Base-by-base conservation (phyloP, 2,329 filamentous ascomycete genomes). In the Penicillium expansum region DNA sequence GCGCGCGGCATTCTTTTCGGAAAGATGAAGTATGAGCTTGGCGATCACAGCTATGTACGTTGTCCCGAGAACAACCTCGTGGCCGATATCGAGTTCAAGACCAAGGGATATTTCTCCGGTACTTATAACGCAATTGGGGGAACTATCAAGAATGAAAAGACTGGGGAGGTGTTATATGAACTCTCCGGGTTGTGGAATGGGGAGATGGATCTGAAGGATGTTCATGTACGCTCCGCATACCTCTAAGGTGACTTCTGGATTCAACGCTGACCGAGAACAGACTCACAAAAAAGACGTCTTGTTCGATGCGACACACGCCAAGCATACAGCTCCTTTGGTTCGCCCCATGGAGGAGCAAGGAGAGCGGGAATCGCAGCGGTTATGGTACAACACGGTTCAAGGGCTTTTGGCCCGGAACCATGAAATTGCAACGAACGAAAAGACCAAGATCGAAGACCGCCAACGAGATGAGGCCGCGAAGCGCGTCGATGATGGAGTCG, bases 21-120 rank as follows among this genome's bases (percentile, higher is more conserved):
- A 47, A 97, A 97, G 75, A 97, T 99, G 94, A 97, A 97, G 76
- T 99, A 97, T 75, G 94, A 99, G 78, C 85, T 99, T 8, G 94
- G 93, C 62, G 93, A 97, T 73, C 92, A 96, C 78, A 96, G 92
- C 72, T 91, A 92, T 67, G 90, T 99, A 20, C 85, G 88, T 63
- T 97, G 94, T 73, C 91, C 93, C 0, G 93, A 97, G 73, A 84
- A 91, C 18, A 88, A 92, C 56, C 81, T 99, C 18, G 84, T 86
- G 27, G 93, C 92, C 58, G 93, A 99, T 71, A 86, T 99, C 59
- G 94, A 99, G 64, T 99, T 99, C 83, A 97, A 97, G 79, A 95
- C 91, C 51, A 97, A 97, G 76, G 94, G 94, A 5, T 99, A 95
- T 84, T 93, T 99, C 62, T 88, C 91, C 51, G 94, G 94, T 8